Evolutionary conservation across 495 filamentous ascomycete genomes (phyloP).

Genomic region (Neurospora tetraspora): DNA sequence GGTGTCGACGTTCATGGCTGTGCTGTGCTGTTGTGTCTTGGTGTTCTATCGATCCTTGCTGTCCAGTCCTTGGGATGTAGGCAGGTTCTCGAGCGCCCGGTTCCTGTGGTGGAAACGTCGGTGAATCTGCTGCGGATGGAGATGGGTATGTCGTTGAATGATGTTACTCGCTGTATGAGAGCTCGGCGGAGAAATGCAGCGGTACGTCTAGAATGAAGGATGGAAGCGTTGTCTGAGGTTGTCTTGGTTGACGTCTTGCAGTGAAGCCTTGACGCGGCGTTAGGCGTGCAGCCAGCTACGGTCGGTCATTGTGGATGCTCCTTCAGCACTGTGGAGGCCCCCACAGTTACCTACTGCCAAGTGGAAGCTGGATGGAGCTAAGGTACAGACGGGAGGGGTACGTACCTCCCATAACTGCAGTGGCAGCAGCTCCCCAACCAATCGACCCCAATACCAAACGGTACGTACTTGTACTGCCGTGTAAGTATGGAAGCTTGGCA

Average conservation of each 20-base stretch:
- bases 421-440: too few species aligned
- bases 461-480: background rate
- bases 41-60: background rate
- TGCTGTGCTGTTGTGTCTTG: slow-evolving; percentile 1
- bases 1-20: slow-evolving; percentile 65
- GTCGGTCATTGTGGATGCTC: background rate
- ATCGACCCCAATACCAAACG: background rate
- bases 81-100: background rate
- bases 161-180: background rate
- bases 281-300: background rate
- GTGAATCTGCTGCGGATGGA: background rate
- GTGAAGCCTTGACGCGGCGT: background rate
- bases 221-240: background rate
- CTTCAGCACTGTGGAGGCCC: background rate
- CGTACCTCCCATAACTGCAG: background rate
- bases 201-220: background rate
- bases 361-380: background rate
- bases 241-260: background rate
- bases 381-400: background rate
- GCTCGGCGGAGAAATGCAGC: background rate
- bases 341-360: background rate
- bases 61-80: background rate
- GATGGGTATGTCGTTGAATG: background rate
- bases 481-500: background rate
- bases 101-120: background rate